A percentile compares a stretch with the other conserved stretches of the same genome.
phyloP scores from a whole-genome alignment of 1,284 basidiomycete species.

The Marasmius oreades region DNA sequence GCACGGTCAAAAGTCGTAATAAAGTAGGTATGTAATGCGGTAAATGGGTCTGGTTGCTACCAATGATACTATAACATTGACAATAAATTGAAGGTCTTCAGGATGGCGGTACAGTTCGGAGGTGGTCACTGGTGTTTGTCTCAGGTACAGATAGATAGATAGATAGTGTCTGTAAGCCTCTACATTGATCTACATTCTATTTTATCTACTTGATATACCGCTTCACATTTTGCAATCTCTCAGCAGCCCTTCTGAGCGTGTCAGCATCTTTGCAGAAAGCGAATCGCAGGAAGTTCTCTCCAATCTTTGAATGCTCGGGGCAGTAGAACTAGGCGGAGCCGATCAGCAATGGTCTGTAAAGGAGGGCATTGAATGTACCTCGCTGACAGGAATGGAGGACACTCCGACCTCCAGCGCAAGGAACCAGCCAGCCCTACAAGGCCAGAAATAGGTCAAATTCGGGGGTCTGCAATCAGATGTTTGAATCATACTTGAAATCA shows the following conservation, averaged over 20 bases:
- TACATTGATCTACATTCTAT: too few relatives aligned
- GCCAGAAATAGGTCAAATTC: constrained; percentile 3
- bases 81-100: too few relatives aligned
- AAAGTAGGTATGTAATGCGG: too few relatives aligned
- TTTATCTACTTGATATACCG: constrained; percentile 51
- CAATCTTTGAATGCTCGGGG: constrained; percentile 78
- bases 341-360: constrained; percentile 5
- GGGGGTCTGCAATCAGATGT: neutral
- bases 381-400: constrained; percentile 90
- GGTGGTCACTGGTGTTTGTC: too few relatives aligned
- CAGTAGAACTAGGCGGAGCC: constrained; percentile 74
- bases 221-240: constrained; percentile 71
- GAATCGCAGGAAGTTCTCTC: constrained; percentile 84
- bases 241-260: constrained; percentile 74
- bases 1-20: too few relatives aligned
- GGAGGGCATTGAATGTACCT: constrained; percentile 46
- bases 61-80: too few relatives aligned
- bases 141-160: too few relatives aligned
- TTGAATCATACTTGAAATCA: constrained; percentile 73
- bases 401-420: constrained; percentile 86
- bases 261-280: constrained; percentile 93
- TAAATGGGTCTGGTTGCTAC: too few relatives aligned
- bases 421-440: constrained; percentile 85
- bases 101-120: too few relatives aligned
- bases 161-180: too few relatives aligned